A percentile compares a stretch with the other conserved stretches of the same genome.
Conservation (phyloP, 768 basidiomycete genomes). For the Astraeus odoratus region DNA sequence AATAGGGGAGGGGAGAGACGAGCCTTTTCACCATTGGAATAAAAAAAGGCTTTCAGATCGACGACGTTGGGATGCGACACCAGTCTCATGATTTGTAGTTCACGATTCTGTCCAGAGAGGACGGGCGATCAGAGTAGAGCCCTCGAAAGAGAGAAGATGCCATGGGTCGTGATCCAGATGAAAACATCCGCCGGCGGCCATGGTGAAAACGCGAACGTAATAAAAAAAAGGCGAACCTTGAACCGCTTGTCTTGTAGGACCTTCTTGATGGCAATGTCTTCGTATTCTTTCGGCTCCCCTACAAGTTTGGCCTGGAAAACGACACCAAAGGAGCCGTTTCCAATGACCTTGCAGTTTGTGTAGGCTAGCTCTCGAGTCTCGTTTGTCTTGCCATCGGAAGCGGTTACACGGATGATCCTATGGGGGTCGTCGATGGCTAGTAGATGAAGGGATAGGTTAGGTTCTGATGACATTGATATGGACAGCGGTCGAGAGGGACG, state of each 20-base stretch:
- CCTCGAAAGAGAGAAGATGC: neutral
- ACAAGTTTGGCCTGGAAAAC: constrained; percentile 94
- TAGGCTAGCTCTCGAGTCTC: constrained; percentile 85
- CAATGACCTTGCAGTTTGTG: constrained; percentile 97
- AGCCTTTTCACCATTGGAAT: constrained; percentile 99
- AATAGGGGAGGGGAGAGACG: constrained; percentile 15
- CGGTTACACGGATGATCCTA: constrained; percentile 91
- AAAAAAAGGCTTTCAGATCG: constrained; percentile 97
- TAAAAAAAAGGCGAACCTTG: constrained; percentile 63
- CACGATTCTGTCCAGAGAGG: constrained; percentile 71
- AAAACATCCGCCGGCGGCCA: neutral
- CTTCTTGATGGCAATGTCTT: constrained; percentile 99
- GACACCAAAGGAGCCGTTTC: constrained; percentile 98
- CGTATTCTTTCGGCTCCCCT: constrained; percentile 51
- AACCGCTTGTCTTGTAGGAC: constrained; percentile 99
- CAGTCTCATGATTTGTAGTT: constrained; percentile 97
- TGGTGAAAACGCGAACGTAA: constrained; percentile 7
- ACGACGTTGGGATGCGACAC: constrained; percentile 97
- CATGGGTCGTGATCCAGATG: neutral
- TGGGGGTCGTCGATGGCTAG: constrained; percentile 92
- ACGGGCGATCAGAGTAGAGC: neutral
- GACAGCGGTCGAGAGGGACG: constrained; percentile 32
- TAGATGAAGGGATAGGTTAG: constrained; percentile 19
- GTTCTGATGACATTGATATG: constrained; percentile 21
- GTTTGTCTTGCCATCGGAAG: constrained; percentile 90